Base-by-base conservation (phyloP, 2,329 filamentous ascomycete genomes). In the Lachnum nothofagi region DNA sequence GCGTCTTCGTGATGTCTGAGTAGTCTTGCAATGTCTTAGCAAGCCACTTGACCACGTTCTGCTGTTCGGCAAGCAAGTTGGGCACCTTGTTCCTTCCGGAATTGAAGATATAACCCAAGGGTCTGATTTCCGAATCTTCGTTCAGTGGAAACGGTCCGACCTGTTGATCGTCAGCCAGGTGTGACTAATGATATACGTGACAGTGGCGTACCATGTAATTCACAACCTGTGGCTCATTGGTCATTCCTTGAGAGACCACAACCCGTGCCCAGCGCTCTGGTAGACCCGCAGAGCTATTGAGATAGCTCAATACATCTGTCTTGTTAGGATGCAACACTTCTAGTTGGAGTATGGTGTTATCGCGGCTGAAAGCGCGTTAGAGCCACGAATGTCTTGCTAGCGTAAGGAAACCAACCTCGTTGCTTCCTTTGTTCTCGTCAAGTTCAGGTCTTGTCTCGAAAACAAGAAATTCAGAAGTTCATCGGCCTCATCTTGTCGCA, bases 291-390 rank as follows among this genome's bases (percentile, higher is more conserved):
- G n/a, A 24, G 5, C 48, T 48, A 31, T 49, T 39, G n/a, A 58
- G 34, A 45, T 58, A 58, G 3, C 31, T 27, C 16, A 58, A 14
- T 1, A 48, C 48, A 44, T 56, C 51, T 22, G 56, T 49, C 25
- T 58, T 58, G 29, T 58, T 58, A 9, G 56, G 56, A 23, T 49
- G 49, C 7, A 58, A 23, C 3, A 51, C n/a, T 19, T 56, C 56
- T 3, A 55, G 31, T 19, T 53, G 35, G 5, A 46, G 12, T 16
- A 33, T 19, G 2, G 8, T 44, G 19, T 39, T 39, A 39, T 39
- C 37, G 17, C 20, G 37, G 37, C 37, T 39, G n/a, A n/a, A n/a
- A n/a, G n/a, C n/a, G n/a, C 20, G 20, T 14, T 5, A 39, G n/a
- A 27, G 6, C 25, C 6, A 27, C 12, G 25, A 27, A 27, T 27